These are phyloP conservation scores for Solanum tarijense DNA, from an alignment of 257 asterid species.

Conservation along the genomic window DNA sequence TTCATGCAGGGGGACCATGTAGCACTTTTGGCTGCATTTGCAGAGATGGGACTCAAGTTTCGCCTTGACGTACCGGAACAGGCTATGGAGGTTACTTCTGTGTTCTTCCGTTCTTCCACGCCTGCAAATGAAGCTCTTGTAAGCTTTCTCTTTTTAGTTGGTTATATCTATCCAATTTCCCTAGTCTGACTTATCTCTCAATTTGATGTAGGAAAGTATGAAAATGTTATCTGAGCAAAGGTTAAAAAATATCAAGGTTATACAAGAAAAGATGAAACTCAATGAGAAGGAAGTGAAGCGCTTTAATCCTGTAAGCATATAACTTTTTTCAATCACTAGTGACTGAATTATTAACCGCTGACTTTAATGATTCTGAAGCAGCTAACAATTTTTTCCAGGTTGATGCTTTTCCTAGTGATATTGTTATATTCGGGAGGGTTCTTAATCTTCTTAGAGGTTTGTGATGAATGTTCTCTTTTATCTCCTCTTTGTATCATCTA, in stretches of 20 bases:
- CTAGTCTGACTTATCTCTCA: slow-evolving; percentile 14
- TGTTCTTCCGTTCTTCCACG: slow-evolving; percentile 79
- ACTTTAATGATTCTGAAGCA: background rate
- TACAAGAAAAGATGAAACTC: slow-evolving; percentile 86
- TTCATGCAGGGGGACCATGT: slow-evolving; percentile 86
- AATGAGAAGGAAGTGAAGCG: slow-evolving; percentile 75
- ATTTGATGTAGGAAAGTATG: slow-evolving; percentile 53
- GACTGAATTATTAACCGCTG: background rate
- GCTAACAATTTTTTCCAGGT: slow-evolving; percentile 36
- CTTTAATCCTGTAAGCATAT: slow-evolving; percentile 82
- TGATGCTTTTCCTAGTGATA: slow-evolving; percentile 98
- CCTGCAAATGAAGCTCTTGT: slow-evolving; percentile 85
- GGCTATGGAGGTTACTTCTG: slow-evolving; percentile 78
- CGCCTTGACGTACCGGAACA: slow-evolving; percentile 94
- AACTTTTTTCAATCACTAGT: slow-evolving; percentile 2
- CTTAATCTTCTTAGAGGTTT: slow-evolving; percentile 93
- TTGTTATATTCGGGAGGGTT: slow-evolving; percentile 85
- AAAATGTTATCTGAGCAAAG: slow-evolving; percentile 76
- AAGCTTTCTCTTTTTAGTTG: slow-evolving; percentile 19
- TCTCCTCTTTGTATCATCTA: slow-evolving; percentile 13
- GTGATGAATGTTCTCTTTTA: slow-evolving; percentile 1
- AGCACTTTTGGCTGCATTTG: slow-evolving; percentile 81
- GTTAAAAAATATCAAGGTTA: slow-evolving; percentile 50
- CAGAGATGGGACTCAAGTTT: slow-evolving; percentile 93
- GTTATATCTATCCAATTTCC: background rate